phyloP scores from a whole-genome alignment of 495 filamentous ascomycete species.

The Aspergillus mulundensis region DNA sequence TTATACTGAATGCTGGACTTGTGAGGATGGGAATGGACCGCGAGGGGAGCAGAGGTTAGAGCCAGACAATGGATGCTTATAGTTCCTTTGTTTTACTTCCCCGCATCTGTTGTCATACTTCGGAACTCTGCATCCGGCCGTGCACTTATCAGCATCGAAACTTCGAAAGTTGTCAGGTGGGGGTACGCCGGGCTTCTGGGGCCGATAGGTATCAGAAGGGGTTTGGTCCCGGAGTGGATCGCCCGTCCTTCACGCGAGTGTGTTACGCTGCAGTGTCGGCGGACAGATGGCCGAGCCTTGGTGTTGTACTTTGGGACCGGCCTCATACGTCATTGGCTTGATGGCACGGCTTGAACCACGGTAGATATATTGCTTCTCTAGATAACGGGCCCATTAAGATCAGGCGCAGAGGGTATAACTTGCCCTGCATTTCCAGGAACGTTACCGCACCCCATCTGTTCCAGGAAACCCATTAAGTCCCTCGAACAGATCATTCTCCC shows the following conservation, averaged over 20 bases:
- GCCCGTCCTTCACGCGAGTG: no score
- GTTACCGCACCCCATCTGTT: slow-evolving; percentile 19
- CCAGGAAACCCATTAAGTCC: slow-evolving; percentile 18
- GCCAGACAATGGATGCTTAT: no score
- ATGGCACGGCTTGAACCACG: no score
- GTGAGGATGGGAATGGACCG: background rate
- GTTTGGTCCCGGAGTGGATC: no score
- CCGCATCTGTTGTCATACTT: background rate
- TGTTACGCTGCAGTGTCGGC: no score
- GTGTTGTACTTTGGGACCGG: no score
- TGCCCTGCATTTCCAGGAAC: background rate
- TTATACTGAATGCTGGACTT: background rate
- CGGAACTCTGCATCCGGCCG: background rate
- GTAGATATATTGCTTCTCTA: no score
- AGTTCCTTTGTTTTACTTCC: background rate
- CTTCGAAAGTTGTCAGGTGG: no score
- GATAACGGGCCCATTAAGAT: no score
- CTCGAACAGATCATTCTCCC: slow-evolving; percentile 18
- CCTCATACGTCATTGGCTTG: no score
- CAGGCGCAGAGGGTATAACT: background rate
- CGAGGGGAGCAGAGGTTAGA: no score
- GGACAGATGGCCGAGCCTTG: background rate
- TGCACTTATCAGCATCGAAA: background rate
- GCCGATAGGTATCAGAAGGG: no score
- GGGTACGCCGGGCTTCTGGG: background rate